Evolutionary conservation across 768 basidiomycete genomes (phyloP).

Genomic region (Sporobolomyces phaffii): DNA sequence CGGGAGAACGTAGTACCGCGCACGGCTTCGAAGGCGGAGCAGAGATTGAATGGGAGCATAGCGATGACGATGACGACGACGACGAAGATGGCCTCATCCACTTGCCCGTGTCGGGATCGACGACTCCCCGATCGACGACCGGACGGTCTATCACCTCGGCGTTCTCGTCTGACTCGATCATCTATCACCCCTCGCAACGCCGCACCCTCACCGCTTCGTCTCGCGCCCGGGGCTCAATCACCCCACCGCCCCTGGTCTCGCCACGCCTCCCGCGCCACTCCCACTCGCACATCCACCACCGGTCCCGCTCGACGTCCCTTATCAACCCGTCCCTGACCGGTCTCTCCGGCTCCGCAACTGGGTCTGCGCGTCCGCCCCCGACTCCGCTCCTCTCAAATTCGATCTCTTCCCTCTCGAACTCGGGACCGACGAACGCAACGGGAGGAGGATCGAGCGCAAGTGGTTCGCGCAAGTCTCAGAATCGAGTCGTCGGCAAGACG

Average conservation of each 20-base stretch:
- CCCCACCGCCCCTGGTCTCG: neutral
- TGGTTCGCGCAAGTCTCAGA: too few relatives aligned
- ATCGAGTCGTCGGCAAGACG: too few relatives aligned
- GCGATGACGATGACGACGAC: neutral
- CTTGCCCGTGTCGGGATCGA: conserved; percentile 3
- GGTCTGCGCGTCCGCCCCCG: conserved; percentile 48
- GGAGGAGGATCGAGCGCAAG: neutral
- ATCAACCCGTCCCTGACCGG: conserved; percentile 46
- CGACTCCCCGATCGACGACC: conserved; percentile 9
- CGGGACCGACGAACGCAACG: too few relatives aligned
- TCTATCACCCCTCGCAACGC: conserved; percentile 2
- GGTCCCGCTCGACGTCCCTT: conserved; percentile 55
- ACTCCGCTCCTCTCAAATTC: conserved; percentile 51
- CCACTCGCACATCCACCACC: neutral
- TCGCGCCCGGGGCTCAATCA: conserved; percentile 1
- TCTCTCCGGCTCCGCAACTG: too few relatives aligned
- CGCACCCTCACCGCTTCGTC: neutral
- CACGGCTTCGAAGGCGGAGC: neutral
- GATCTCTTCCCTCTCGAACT: neutral
- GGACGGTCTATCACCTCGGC: conserved; percentile 11
- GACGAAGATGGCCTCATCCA: neutral
- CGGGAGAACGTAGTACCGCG: conserved; percentile 44
- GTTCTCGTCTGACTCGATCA: conserved; percentile 18
- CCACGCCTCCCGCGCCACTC: neutral
- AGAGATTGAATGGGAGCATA: neutral